Base-by-base conservation (phyloP, 306 rosid species). In the Senna tora region DNA sequence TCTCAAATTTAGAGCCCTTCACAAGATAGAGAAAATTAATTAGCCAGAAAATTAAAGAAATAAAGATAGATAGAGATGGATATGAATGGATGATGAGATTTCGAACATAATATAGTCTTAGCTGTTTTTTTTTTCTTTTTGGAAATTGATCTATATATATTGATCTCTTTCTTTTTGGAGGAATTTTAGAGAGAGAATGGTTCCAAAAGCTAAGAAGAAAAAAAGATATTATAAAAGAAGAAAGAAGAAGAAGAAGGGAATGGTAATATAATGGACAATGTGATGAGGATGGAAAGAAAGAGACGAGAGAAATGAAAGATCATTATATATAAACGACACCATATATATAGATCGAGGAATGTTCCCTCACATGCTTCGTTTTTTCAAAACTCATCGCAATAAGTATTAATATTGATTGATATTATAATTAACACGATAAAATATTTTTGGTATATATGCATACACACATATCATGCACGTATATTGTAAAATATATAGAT, bases 121-220 rank as follows among this genome's bases (percentile, higher is more conserved):
- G 75, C 79, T 74, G 76, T 62, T 67, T 60, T 53, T 62, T 67
- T 60, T 53, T 76, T 59, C 45, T 22, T 72, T 45, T 75, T 57
- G 49, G 52, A 50, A 49, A 47, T 58, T 67, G 71, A n/a, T n/a
- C n/a, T n/a, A n/a, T n/a, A n/a, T n/a, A n/a, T n/a, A n/a, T n/a
- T n/a, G n/a, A 41, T 49, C 3, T 9, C 15, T 64, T 52, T 62
- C 68, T 71, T 69, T 69, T 74, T 45, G 28, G 77, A 60, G 46
- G 71, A 72, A 47, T 43, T 7, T 41, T 25, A 25, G 30, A 25
- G 30, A 1, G 3, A 25, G 30, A 57, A 41, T 60, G 66, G 51
- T 51, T 51, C 51, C 61, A 20, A 42, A 73, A 58, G 75, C 15
- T 57, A 39, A 4, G 20, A 47, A n/a, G 5, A 47, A 58, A 6